phyloP scores from a whole-genome alignment of 129 eudicot species.

The Flaveria robusta region DNA sequence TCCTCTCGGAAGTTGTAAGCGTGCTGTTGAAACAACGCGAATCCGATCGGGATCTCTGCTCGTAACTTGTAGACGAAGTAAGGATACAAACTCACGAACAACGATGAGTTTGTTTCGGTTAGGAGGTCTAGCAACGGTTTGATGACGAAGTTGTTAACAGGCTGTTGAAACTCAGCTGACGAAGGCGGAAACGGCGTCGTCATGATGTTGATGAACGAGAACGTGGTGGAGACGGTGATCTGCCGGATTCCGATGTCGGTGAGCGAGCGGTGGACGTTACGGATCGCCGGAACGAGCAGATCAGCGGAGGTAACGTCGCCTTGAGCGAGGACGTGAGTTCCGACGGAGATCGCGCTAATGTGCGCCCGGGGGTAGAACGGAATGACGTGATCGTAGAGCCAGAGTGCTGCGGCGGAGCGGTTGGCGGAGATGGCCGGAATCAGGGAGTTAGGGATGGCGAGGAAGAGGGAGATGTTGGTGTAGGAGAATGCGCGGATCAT shows the following conservation, averaged over 20 bases:
- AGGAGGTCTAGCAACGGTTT: constrained; percentile 63
- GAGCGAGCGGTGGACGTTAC: constrained; percentile 56
- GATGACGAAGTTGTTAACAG: constrained; percentile 46
- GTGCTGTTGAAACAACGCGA: constrained; percentile 59
- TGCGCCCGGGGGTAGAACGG: constrained; percentile 85
- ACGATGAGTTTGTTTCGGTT: constrained; percentile 64
- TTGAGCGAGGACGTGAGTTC: constrained; percentile 47
- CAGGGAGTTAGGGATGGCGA: constrained; percentile 65
- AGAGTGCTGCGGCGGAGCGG: constrained; percentile 58
- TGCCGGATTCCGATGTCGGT: constrained; percentile 56
- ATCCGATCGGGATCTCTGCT: constrained; percentile 68
- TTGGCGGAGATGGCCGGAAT: constrained; percentile 67
- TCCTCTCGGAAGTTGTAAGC: constrained; percentile 77
- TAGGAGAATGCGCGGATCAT: constrained; percentile 71
- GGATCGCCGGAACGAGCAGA: constrained; percentile 64
- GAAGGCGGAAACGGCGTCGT: constrained; percentile 84
- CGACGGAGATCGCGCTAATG: constrained; percentile 73
- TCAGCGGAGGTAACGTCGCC: constrained; percentile 43
- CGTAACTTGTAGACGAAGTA: constrained; percentile 54
- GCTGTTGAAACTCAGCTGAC: constrained; percentile 68
- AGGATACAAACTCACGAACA: constrained; percentile 65
- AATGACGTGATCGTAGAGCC: constrained; percentile 67
- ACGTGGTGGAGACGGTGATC: constrained; percentile 76
- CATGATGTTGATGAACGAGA: constrained; percentile 57
- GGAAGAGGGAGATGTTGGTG: constrained; percentile 74